Conservation (phyloP, 768 basidiomycete species). For the Hebeloma cylindrosporum region DNA sequence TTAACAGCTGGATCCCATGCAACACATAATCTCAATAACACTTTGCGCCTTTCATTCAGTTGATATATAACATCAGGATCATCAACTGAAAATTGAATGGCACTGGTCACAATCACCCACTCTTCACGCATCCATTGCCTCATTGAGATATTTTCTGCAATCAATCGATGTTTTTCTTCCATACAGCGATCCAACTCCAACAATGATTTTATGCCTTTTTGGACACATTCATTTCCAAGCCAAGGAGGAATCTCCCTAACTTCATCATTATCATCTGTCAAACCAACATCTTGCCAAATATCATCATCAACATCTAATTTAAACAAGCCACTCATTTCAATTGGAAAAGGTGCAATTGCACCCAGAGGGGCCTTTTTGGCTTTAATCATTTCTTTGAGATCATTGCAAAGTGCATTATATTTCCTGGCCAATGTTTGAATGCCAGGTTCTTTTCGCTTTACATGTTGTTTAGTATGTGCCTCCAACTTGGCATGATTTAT, state of each 20-base stretch:
- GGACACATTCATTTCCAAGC: slow-evolving; percentile 27
- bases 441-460: slow-evolving; percentile 27
- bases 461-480: slow-evolving; percentile 25
- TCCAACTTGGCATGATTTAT: slow-evolving; percentile 25
- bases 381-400: slow-evolving; percentile 21
- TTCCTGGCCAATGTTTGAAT: slow-evolving; percentile 22
- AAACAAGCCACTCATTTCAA: slow-evolving; percentile 25
- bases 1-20: no score
- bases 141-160: no score
- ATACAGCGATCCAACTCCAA: slow-evolving; percentile 25
- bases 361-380: slow-evolving; percentile 21
- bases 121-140: no score
- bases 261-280: slow-evolving; percentile 21
- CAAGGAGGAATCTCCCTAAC: slow-evolving; percentile 20
- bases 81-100: no score
- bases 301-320: slow-evolving; percentile 36
- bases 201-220: slow-evolving; percentile 29
- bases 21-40: no score
- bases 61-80: no score
- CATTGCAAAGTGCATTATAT: slow-evolving; percentile 30
- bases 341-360: slow-evolving; percentile 22
- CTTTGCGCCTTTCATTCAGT: no score
- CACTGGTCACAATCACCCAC: no score
- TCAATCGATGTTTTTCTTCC: no score
- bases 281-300: slow-evolving; percentile 35